Evolutionary conservation across 176 grass and related monocot species (phyloP), one percentile per base, ranked within the genome.

Genomic region (Ananas comosus): DNA sequence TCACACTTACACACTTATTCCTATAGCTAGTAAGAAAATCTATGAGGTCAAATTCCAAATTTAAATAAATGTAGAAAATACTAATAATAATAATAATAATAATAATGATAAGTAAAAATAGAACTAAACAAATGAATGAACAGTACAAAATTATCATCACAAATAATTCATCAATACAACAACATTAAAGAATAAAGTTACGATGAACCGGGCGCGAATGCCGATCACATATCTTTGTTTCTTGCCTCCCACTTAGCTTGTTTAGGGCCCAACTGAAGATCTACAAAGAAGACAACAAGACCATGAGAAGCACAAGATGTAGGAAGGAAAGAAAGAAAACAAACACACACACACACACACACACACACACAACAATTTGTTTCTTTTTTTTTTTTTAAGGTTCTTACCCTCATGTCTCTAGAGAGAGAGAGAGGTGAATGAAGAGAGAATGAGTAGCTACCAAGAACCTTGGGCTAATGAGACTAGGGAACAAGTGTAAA

Each of bases 221-320:
- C 1, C 65, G 63, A 68, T 64, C 57, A 56, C 66, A 42, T 64
- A 69, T 74, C 17, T 52, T 88, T 10, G 65, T 49, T 17, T 88
- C 82, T 71, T 91, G 85, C 72, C 75, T 79, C 79, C 82, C 73
- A 53, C 48, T 73, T 70, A 80, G 74, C 79, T 88, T 91, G 70
- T 83, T 85, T 13, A 78, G 82, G 3, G 88, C 74, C 89, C 89
- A 88, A 64, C 74, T 83, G 69, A 91, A 88, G 80, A 91, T 85
- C 89, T 91, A 74, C 33, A 13, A 17, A 22, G 13, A 49, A 74
- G 17, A 64, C 71, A 67, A 4, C 9, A 78, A 69, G 49, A 63
- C 18, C 59, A n/a, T 64, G 70, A 51, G 50, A 63, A 74, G 7
- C 52, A 75, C 4, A n/a, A 29, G 2, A 23, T 74, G 50, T 2